Percentiles rank a stretch among this genome's conserved stretches.
These are phyloP conservation scores for Fusarium irregulare DNA, from an alignment of 2,329 filamentous ascomycete genomes.

Conservation along the genomic window DNA sequence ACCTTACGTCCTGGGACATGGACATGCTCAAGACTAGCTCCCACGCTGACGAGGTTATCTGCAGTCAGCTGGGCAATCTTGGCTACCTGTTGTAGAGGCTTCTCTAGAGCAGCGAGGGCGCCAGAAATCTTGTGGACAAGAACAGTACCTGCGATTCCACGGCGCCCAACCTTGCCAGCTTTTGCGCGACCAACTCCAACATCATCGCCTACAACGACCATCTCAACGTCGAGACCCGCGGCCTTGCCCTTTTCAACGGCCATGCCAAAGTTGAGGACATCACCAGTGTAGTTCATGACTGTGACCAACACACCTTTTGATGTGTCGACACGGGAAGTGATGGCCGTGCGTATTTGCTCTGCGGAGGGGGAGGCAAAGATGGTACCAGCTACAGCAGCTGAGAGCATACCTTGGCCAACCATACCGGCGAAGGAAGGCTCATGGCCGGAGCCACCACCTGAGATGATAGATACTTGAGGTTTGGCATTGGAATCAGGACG, in stretches of 20 bases:
- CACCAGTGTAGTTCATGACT: conserved; percentile 95
- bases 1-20: conserved; percentile 84
- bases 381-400: conserved; percentile 85
- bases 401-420: conserved; percentile 83
- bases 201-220: conserved; percentile 93
- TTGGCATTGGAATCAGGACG: conserved; percentile 62
- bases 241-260: conserved; percentile 92
- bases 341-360: conserved; percentile 83
- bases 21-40: conserved; percentile 88
- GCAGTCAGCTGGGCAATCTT: conserved; percentile 77
- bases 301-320: conserved; percentile 84
- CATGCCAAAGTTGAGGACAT: conserved; percentile 92
- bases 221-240: conserved; percentile 80
- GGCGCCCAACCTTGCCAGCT: conserved; percentile 90
- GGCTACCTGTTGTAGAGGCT: conserved; percentile 75
- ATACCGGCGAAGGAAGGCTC: conserved; percentile 89
- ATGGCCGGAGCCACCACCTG: conserved; percentile 89
- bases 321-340: conserved; percentile 77
- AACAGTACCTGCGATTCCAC: conserved; percentile 92
- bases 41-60: conserved; percentile 84
- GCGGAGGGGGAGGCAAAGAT: conserved; percentile 86
- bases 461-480: conserved; percentile 83
- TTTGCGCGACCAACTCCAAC: conserved; percentile 85
- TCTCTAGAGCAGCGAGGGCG: conserved; percentile 80
- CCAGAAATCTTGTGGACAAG: conserved; percentile 92